Percentiles rank a stretch among this genome's conserved stretches.
Evolutionary conservation across 371 early-diverging fungal species (phyloP).

Genomic region (Phascolomyces articulosus): DNA sequence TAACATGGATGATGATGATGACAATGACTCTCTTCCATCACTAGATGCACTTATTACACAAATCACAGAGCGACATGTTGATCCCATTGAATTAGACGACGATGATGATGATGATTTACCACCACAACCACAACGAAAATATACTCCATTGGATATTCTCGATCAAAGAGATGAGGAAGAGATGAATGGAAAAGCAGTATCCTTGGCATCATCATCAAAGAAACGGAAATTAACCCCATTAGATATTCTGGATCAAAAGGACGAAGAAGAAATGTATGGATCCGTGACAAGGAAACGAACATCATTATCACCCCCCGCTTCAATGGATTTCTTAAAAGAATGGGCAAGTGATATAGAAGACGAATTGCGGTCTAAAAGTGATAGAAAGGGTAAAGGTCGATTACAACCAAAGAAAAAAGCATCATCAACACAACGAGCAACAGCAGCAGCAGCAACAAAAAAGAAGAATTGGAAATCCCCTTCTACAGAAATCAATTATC

Average conservation of each 20-base stretch:
- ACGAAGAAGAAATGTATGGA: too few species aligned
- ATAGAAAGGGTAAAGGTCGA: not conserved
- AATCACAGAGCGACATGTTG: slow-evolving; percentile 4
- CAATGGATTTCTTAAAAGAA: slow-evolving; percentile 10
- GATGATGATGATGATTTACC: too few species aligned
- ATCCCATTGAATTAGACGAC: not conserved
- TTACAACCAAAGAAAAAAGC: not conserved
- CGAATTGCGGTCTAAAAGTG: not conserved
- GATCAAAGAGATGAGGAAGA: not conserved
- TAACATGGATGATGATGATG: not conserved
- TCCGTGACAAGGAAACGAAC: not conserved
- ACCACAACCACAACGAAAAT: not conserved
- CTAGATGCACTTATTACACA: slow-evolving; percentile 13
- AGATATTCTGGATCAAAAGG: too few species aligned
- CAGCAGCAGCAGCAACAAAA: not conserved
- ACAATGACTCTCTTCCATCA: slow-evolving; percentile 20
- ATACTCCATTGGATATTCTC: not conserved
- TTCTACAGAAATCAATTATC: not conserved
- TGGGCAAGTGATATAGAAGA: slow-evolving; percentile 13
- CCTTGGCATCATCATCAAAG: too few species aligned
- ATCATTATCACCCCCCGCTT: too few species aligned
- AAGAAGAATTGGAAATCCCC: not conserved
- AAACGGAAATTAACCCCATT: too few species aligned
- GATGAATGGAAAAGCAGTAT: too few species aligned
- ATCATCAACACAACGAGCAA: too few species aligned